phyloP scores from a whole-genome alignment of 495 filamentous ascomycete genomes.

The Aspergillus mulundensis region DNA sequence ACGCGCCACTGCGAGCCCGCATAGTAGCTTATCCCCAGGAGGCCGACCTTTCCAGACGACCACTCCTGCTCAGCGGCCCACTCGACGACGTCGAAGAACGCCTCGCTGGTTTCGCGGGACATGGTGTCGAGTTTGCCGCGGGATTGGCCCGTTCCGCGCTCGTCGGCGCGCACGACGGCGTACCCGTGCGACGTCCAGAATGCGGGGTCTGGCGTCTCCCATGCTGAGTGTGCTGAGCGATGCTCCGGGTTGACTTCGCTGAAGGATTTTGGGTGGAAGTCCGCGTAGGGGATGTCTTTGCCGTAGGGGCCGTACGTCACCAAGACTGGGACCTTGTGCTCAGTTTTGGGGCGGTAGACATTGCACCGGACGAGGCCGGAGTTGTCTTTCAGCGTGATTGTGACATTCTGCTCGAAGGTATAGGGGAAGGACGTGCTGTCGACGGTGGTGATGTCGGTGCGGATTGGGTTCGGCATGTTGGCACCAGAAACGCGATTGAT shows the following conservation, averaged over 20 bases:
- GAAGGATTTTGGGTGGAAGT: slow-evolving; percentile 41
- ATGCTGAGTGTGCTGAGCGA: slow-evolving; percentile 49
- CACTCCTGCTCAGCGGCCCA: slow-evolving; percentile 59
- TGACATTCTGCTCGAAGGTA: slow-evolving; percentile 38
- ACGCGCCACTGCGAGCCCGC: slow-evolving; percentile 63
- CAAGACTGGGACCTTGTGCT: slow-evolving; percentile 29
- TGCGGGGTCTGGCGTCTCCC: slow-evolving; percentile 61
- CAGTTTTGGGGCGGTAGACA: slow-evolving; percentile 31
- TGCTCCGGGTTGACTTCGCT: slow-evolving; percentile 50
- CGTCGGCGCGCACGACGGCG: slow-evolving; percentile 57
- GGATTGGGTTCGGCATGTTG: slow-evolving; percentile 37
- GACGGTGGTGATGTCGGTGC: slow-evolving; percentile 35
- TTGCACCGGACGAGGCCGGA: slow-evolving; percentile 39
- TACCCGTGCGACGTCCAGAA: slow-evolving; percentile 62
- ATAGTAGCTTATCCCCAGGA: slow-evolving; percentile 61
- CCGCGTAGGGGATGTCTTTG: slow-evolving; percentile 47
- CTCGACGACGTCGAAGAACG: slow-evolving; percentile 60
- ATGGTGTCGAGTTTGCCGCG: slow-evolving; percentile 58
- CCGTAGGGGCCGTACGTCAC: slow-evolving; percentile 57
- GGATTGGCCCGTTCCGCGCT: slow-evolving; percentile 55
- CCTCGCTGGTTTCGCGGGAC: slow-evolving; percentile 53
- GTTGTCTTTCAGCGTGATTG: slow-evolving; percentile 27
- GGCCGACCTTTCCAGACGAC: slow-evolving; percentile 58
- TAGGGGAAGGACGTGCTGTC: slow-evolving; percentile 32
- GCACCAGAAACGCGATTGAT: background rate